Base-by-base conservation (phyloP, 331 rosid species). In the Pyrus hybrid region DNA sequence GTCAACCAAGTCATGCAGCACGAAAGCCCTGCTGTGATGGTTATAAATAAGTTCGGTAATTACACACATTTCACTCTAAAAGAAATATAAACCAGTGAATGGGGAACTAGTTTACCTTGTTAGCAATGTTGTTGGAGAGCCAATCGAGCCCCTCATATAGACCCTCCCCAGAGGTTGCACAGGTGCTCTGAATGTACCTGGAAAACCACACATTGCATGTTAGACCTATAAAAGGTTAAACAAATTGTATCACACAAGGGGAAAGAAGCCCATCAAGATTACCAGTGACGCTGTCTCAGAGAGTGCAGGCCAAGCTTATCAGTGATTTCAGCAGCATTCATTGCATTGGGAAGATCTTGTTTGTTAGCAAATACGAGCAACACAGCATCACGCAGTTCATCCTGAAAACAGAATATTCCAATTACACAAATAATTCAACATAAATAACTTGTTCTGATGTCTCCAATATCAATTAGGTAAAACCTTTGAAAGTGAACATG, bases 111-210 rank as follows among this genome's bases (percentile, higher is more conserved):
- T 30, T 70, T 79, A 89, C 99, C 97, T 95, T 95, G 86, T 92
- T 95, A 81, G 96, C 99, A 79, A 95, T 95, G 88, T 95, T 95
- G 97, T 88, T 95, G 84, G 99, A 95, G 85, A 95, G 97, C 99
- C 99, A 95, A 47, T 95, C 99, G 81, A 95, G 84, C 28, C 97
- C 99, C 83, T 95, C 99, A 16, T 95, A 95, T 77, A 95, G 96
- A 60, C 99, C 99, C 82, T 95, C 99, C 68, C 99, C 99, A 56
- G 99, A 95, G 28, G 99, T 95, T 41, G 99, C 99, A 81, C 99
- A 94, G 56, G 99, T 94, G 89, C 99, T 94, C 89, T 94, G 99
- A 82, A 94, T 94, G 88, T 95, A 95, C 99, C 99, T 95, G 93
- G 61, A 81, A 43, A 60, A 29, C 30, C 54, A n/a, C 58, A 60